A percentile compares a stretch with the other conserved stretches of the same genome.
These are phyloP conservation scores for Epicoccum nigrum DNA, from an alignment of 2,329 filamentous ascomycete genomes.

Conservation along the genomic window DNA sequence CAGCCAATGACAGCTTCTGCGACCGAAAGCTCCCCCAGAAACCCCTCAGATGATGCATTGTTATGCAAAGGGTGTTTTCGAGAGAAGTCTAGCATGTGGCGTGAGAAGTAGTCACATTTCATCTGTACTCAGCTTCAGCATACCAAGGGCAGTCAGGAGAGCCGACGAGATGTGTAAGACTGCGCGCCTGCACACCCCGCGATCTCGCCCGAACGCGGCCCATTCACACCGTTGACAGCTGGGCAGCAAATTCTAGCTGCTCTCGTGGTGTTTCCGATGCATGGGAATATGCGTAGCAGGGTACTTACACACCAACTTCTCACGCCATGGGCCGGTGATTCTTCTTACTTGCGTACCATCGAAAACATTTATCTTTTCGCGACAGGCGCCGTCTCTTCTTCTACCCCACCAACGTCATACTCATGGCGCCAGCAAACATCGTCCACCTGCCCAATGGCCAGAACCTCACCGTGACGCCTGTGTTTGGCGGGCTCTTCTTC, in stretches of 20 bases:
- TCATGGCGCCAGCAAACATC: conserved; percentile 52
- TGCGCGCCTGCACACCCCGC: conserved; percentile 6
- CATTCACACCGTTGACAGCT: conserved; percentile 17
- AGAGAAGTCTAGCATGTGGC: not conserved
- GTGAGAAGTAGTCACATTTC: not conserved
- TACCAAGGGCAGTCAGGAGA: conserved; percentile 6
- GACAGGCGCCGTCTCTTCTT: conserved; percentile 3
- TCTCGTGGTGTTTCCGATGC: conserved; percentile 20
- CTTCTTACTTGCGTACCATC: not conserved
- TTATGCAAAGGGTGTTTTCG: not conserved
- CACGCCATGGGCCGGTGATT: conserved; percentile 29
- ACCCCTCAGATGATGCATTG: conserved; percentile 11
- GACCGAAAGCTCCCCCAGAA: conserved; percentile 8
- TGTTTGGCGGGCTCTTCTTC: conserved; percentile 92
- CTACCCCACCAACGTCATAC: conserved; percentile 39
- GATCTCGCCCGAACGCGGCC: conserved; percentile 17
- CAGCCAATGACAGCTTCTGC: conserved; percentile 24
- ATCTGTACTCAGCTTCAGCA: not conserved
- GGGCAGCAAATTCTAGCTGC: conserved; percentile 24
- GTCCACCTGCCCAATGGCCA: conserved; percentile 88
- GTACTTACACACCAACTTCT: conserved; percentile 16
- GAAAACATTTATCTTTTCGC: not conserved
- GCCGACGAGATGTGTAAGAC: not conserved
- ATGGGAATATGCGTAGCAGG: conserved; percentile 3
- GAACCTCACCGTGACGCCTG: conserved; percentile 77